These are phyloP conservation scores for Yamadazyma sp. DNA, from an alignment of 805 yeast species.

Conservation along the genomic window DNA sequence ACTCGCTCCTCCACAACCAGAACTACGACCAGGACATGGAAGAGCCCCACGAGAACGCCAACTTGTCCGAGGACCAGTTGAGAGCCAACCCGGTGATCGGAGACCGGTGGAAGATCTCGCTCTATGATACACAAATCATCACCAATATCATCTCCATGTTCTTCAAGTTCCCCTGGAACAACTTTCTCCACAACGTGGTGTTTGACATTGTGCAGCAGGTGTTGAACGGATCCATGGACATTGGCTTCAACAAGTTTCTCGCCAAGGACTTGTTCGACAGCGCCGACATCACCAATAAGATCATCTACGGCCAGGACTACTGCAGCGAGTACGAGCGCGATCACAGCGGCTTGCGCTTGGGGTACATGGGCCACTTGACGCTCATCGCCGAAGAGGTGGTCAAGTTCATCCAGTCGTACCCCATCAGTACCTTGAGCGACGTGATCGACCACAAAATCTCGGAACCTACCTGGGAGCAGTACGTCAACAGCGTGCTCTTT, in stretches of 20 bases:
- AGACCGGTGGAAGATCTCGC: constrained; percentile 41
- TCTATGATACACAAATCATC: constrained; percentile 44
- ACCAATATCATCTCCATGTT: constrained; percentile 44
- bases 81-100: constrained; percentile 45
- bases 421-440: constrained; percentile 36
- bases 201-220: constrained; percentile 50
- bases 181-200: constrained; percentile 47
- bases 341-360: constrained; percentile 62
- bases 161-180: constrained; percentile 48
- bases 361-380: constrained; percentile 96
- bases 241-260: constrained; percentile 47
- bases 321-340: constrained; percentile 57
- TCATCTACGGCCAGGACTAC: constrained; percentile 54
- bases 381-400: constrained; percentile 95
- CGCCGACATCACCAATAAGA: constrained; percentile 42
- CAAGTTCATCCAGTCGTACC: constrained; percentile 61
- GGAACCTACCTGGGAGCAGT: constrained; percentile 67
- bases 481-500: constrained; percentile 77
- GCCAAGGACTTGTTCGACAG: constrained; percentile 59
- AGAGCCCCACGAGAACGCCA: constrained; percentile 45
- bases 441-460: constrained; percentile 39
- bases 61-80: constrained; percentile 43
- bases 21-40: constrained; percentile 34
- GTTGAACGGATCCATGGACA: constrained; percentile 48
- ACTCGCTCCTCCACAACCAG: constrained; percentile 23